Conservation (phyloP, 495 filamentous ascomycete species). For the Aspergillus carlsbadensis region DNA sequence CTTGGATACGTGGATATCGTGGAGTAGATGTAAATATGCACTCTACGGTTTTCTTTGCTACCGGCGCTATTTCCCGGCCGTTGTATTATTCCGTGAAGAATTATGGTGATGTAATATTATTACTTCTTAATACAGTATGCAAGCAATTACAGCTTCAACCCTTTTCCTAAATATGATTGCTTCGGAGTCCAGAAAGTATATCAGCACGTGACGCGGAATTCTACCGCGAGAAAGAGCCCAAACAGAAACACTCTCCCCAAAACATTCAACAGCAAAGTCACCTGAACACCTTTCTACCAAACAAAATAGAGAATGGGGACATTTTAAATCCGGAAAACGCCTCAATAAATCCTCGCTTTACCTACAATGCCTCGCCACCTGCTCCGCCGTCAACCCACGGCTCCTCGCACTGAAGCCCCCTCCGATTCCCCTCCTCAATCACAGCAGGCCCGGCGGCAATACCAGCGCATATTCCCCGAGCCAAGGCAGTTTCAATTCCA, state of each 20-base stretch:
- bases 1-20: conserved; percentile 62
- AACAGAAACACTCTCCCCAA: not conserved
- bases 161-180: not conserved
- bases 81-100: conserved; percentile 6
- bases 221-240: not conserved
- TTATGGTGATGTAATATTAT: conserved; percentile 9
- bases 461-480: conserved; percentile 12
- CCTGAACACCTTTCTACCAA: not conserved
- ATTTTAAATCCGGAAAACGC: not conserved
- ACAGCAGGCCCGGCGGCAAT: conserved; percentile 5
- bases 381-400: conserved; percentile 23
- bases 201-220: conserved; percentile 12
- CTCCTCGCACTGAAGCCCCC: conserved; percentile 13
- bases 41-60: not conserved
- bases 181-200: not conserved
- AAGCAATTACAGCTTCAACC: not conserved
- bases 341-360: not conserved
- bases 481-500: conserved; percentile 31
- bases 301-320: conserved; percentile 1
- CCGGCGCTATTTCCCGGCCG: not conserved
- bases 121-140: not conserved
- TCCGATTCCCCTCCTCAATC: conserved; percentile 14
- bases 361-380: conserved; percentile 26
- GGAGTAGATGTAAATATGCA: conserved; percentile 15
- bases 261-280: not conserved